Percentiles rank a stretch among this genome's conserved stretches.
phyloP scores from a whole-genome alignment of 2,329 filamentous ascomycete genomes.

The Phaeophleospora eucalypticola region DNA sequence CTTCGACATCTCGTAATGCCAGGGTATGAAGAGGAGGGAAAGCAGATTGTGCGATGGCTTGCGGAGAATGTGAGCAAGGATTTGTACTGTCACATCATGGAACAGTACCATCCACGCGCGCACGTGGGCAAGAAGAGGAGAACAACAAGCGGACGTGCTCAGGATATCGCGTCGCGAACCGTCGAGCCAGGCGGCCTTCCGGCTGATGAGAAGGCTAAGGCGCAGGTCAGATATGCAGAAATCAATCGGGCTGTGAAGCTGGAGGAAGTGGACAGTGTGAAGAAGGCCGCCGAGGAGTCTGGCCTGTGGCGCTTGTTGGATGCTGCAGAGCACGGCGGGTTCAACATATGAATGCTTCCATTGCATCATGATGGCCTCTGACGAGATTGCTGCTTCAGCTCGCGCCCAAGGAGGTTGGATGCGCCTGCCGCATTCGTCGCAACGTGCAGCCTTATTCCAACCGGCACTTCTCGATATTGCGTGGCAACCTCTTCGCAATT shows the following conservation, averaged over 20 bases:
- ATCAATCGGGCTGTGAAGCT: constrained; percentile 68
- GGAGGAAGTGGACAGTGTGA: constrained; percentile 63
- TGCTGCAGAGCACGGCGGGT: constrained; percentile 53
- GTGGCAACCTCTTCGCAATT: background rate
- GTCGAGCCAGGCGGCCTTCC: constrained; percentile 30
- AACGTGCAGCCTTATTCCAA: background rate
- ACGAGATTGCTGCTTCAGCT: background rate
- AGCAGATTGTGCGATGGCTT: constrained; percentile 71
- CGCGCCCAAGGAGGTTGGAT: too few relatives aligned
- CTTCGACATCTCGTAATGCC: constrained; percentile 83
- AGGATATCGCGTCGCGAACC: constrained; percentile 26
- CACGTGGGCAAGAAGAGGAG: constrained; percentile 70
- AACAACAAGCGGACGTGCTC: constrained; percentile 21
- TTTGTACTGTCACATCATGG: constrained; percentile 81
- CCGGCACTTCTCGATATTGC: background rate
- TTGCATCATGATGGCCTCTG: background rate
- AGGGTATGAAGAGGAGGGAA: constrained; percentile 68
- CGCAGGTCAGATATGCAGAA: constrained; percentile 64
- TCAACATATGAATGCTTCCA: constrained; percentile 39
- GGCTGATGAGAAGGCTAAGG: constrained; percentile 28
- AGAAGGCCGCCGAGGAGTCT: constrained; percentile 63
- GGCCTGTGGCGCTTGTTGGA: constrained; percentile 80
- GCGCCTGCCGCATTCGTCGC: background rate
- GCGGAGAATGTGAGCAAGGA: constrained; percentile 69
- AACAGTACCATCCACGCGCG: constrained; percentile 77